These are phyloP conservation scores for Rubroboletus satanas DNA, from an alignment of 768 basidiomycete genomes.

Conservation along the genomic window DNA sequence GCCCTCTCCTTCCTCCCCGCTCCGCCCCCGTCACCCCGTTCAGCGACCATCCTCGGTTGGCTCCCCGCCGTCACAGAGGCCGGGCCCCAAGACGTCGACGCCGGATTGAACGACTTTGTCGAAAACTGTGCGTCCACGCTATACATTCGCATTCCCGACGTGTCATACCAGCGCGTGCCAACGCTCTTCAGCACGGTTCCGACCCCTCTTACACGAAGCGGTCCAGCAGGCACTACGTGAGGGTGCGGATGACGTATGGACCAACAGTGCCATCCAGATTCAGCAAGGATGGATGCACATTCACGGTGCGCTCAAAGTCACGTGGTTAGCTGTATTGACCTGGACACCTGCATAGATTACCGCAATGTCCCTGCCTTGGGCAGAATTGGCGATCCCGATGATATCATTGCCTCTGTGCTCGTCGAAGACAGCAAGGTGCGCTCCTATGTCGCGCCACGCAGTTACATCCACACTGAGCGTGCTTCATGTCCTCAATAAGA, in stretches of 20 bases:
- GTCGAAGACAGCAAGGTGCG: constrained; percentile 65
- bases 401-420: constrained; percentile 74
- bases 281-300: constrained; percentile 88
- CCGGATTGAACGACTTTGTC: constrained; percentile 64
- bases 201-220: constrained; percentile 55
- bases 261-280: constrained; percentile 58
- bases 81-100: constrained; percentile 35
- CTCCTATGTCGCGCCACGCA: neutral
- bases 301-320: constrained; percentile 40
- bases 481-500: constrained; percentile 36
- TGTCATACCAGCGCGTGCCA: neutral
- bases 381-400: constrained; percentile 78
- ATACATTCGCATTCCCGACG: neutral
- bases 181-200: constrained; percentile 49
- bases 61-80: constrained; percentile 47
- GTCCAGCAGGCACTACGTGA: constrained; percentile 53
- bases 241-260: constrained; percentile 62
- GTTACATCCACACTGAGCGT: neutral
- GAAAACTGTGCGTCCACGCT: constrained; percentile 56
- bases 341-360: constrained; percentile 42
- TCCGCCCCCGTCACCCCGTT: constrained; percentile 42
- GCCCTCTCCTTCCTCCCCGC: constrained; percentile 60
- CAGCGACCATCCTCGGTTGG: constrained; percentile 63
- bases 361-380: constrained; percentile 73
- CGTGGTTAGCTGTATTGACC: neutral